phyloP scores from a whole-genome alignment of 108 stramenopile genomes.

The Cyclotella choctawhatcheeana region DNA sequence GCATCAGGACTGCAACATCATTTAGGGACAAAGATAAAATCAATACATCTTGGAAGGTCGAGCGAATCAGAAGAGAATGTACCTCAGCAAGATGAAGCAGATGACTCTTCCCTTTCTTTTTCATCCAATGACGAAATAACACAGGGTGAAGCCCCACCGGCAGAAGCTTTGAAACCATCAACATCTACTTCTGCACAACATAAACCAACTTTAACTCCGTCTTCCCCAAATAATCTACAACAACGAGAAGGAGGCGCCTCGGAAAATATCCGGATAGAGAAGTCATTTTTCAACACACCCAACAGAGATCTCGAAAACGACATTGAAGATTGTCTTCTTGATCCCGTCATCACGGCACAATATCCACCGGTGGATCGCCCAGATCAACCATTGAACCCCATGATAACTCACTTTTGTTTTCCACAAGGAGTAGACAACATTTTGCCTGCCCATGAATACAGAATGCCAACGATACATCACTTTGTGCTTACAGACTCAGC shows the following conservation, averaged over 20 bases:
- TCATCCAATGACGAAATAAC: slow-evolving; percentile 14
- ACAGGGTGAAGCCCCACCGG: background rate
- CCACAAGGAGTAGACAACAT: slow-evolving; percentile 70
- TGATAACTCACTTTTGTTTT: slow-evolving; percentile 85
- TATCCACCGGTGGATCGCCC: slow-evolving; percentile 75
- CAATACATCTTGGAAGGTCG: slow-evolving; percentile 11
- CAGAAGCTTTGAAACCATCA: slow-evolving; percentile 33
- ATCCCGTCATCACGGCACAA: slow-evolving; percentile 78
- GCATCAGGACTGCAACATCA: slow-evolving; percentile 8
- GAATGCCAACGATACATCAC: slow-evolving; percentile 82
- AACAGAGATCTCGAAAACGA: slow-evolving; percentile 40
- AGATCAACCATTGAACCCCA: slow-evolving; percentile 83
- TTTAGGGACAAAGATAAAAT: slow-evolving; percentile 41
- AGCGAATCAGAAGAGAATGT: background rate
- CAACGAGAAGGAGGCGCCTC: slow-evolving; percentile 28
- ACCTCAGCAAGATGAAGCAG: slow-evolving; percentile 5
- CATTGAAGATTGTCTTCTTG: slow-evolving; percentile 48
- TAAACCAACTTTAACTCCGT: background rate
- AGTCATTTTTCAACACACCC: slow-evolving; percentile 9
- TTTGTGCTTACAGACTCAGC: slow-evolving; percentile 87
- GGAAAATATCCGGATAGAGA: slow-evolving; percentile 47
- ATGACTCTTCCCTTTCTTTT: slow-evolving; percentile 18
- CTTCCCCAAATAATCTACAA: background rate
- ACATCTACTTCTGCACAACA: background rate
- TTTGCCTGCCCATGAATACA: slow-evolving; percentile 63